phyloP scores from a whole-genome alignment of 1,139 yeast genomes.

The Blastobotrys niveus region DNA sequence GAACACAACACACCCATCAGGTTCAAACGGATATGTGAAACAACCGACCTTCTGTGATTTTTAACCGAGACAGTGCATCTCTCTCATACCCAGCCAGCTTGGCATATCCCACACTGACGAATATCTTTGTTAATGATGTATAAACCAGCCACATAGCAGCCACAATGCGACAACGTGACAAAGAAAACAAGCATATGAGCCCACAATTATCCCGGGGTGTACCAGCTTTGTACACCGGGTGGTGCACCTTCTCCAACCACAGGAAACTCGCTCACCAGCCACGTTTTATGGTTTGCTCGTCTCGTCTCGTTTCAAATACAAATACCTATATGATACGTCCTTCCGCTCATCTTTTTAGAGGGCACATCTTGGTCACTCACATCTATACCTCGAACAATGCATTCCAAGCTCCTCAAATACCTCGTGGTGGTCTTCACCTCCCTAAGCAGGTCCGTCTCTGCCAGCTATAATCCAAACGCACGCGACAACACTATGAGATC shows the following conservation, averaged over 20 bases:
- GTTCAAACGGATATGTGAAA: too few relatives aligned
- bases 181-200: too few relatives aligned
- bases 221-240: background rate
- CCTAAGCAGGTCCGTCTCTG: slow-evolving; percentile 5
- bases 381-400: slow-evolving; percentile 1
- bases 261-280: background rate
- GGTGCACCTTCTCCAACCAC: background rate
- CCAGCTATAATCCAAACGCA: slow-evolving; percentile 12
- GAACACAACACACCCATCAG: too few relatives aligned
- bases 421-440: slow-evolving; percentile 13
- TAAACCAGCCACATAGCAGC: too few relatives aligned
- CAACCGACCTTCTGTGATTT: too few relatives aligned
- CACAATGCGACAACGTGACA: too few relatives aligned
- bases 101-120: too few relatives aligned
- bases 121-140: too few relatives aligned
- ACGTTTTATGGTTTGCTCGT: background rate
- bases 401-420: slow-evolving; percentile 6
- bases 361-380: slow-evolving; percentile 2
- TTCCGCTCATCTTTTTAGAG: background rate
- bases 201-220: too few relatives aligned
- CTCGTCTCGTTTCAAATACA: background rate
- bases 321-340: background rate
- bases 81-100: too few relatives aligned
- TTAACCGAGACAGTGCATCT: too few relatives aligned
- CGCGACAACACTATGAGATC: too few relatives aligned